These are phyloP conservation scores for Phytophthora chlamydospora DNA, from an alignment of 352 stramenopile species.

Conservation along the genomic window DNA sequence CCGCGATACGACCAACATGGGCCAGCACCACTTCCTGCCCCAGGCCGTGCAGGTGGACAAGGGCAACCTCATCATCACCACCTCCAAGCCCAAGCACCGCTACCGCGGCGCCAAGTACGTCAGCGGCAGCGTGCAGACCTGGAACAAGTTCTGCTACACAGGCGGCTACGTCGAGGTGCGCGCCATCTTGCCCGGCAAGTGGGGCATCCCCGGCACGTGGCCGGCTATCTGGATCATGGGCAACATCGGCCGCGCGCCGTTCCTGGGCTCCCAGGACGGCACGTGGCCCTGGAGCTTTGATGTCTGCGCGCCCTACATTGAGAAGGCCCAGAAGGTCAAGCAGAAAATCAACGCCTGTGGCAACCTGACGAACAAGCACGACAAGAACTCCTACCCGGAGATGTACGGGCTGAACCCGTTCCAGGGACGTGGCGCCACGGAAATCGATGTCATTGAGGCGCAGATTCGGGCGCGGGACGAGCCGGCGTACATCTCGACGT, in stretches of 20 bases:
- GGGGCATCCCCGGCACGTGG: slow-evolving; percentile 95
- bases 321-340: slow-evolving; percentile 89
- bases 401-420: slow-evolving; percentile 92
- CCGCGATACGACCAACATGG: slow-evolving; percentile 94
- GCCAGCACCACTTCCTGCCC: slow-evolving; percentile 97
- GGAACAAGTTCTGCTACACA: slow-evolving; percentile 99
- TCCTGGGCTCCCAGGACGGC: slow-evolving; percentile 92
- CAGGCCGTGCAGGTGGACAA: slow-evolving; percentile 92
- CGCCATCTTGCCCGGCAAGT: slow-evolving; percentile 95
- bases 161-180: slow-evolving; percentile 96
- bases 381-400: slow-evolving; percentile 82
- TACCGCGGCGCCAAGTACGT: slow-evolving; percentile 83
- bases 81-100: slow-evolving; percentile 82
- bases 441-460: slow-evolving; percentile 97
- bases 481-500: slow-evolving; percentile 93
- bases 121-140: slow-evolving; percentile 95
- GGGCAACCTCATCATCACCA: slow-evolving; percentile 94
- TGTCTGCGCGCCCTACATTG: slow-evolving; percentile 81
- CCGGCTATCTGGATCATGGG: slow-evolving; percentile 98
- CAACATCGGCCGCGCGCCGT: slow-evolving; percentile 96
- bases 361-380: slow-evolving; percentile 94
- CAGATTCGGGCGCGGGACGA: slow-evolving; percentile 87
- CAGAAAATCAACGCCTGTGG: slow-evolving; percentile 96
- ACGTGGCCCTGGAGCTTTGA: slow-evolving; percentile 98
- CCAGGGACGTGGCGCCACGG: slow-evolving; percentile 93